phyloP scores from a whole-genome alignment of 192 early-diverging fungal genomes.

The Coemansia reversa region DNA sequence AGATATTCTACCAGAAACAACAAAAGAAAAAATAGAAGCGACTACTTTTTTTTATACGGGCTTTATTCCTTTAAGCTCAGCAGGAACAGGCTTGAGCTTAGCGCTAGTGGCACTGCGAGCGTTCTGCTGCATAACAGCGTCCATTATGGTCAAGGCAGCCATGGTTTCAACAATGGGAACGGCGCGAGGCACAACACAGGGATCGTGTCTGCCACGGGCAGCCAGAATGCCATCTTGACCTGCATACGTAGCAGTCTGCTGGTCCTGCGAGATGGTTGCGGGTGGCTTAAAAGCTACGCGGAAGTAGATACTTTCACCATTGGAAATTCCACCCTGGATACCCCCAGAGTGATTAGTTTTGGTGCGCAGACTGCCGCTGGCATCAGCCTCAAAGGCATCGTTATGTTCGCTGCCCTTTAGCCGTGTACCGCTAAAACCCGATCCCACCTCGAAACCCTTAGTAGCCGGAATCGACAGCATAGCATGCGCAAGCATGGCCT shows the following conservation, averaged over 20 bases:
- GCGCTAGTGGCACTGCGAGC: constrained; percentile 28
- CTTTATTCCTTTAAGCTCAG: constrained; percentile 48
- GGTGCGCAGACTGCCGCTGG: constrained; percentile 71
- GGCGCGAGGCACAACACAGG: constrained; percentile 93
- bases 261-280: constrained; percentile 92
- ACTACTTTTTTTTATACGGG: neutral
- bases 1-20: neutral
- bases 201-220: constrained; percentile 95
- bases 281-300: constrained; percentile 97
- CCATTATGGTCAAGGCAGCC: constrained; percentile 92
- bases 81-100: constrained; percentile 38
- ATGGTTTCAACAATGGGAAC: constrained; percentile 98
- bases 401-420: constrained; percentile 91
- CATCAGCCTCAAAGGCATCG: constrained; percentile 78
- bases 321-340: constrained; percentile 96
- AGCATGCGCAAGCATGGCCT: constrained; percentile 93
- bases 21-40: neutral
- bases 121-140: constrained; percentile 59
- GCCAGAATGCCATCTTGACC: constrained; percentile 79
- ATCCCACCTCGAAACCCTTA: constrained; percentile 97
- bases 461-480: constrained; percentile 99
- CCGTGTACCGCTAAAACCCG: constrained; percentile 84
- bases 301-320: constrained; percentile 96
- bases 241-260: constrained; percentile 83
- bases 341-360: constrained; percentile 94